These are phyloP conservation scores for Trametes hirsuta DNA, from an alignment of 1,284 basidiomycete genomes.

Conservation along the genomic window DNA sequence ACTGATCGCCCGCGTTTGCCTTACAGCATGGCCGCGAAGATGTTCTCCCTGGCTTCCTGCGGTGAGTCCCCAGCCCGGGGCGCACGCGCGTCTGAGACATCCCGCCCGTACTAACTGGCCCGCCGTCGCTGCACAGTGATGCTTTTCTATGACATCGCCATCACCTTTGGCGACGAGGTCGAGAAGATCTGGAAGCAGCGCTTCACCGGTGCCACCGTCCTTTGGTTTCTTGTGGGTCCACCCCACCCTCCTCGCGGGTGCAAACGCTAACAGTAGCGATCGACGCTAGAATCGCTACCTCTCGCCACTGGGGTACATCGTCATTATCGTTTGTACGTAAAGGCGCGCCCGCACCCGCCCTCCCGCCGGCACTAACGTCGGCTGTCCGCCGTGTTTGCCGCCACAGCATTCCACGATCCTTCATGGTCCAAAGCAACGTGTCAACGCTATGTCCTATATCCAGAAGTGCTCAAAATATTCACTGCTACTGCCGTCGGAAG, in stretches of 20 bases:
- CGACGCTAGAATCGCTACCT: constrained; percentile 32
- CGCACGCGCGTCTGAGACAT: constrained; percentile 9
- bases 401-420: constrained; percentile 31
- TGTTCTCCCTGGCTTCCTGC: constrained; percentile 34
- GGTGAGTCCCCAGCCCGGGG: constrained; percentile 20
- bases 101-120: neutral
- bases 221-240: constrained; percentile 32
- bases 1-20: constrained; percentile 2
- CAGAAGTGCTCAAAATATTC: constrained; percentile 33
- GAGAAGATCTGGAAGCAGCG: constrained; percentile 36
- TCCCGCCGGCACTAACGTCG: neutral
- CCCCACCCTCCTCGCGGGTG: neutral
- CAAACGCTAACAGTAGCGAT: neutral
- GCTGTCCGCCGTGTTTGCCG: constrained; percentile 2
- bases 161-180: constrained; percentile 35
- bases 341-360: neutral
- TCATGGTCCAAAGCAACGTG: constrained; percentile 29
- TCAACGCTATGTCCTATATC: constrained; percentile 32
- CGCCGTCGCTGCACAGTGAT: constrained; percentile 24
- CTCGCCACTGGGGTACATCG: constrained; percentile 32
- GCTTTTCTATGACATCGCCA: constrained; percentile 34
- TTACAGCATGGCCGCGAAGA: constrained; percentile 28
- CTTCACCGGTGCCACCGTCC: constrained; percentile 32
- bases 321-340: constrained; percentile 32
- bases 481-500: constrained; percentile 29